Base-by-base conservation (phyloP, 1,284 basidiomycete species). In the Grifola frondosa region DNA sequence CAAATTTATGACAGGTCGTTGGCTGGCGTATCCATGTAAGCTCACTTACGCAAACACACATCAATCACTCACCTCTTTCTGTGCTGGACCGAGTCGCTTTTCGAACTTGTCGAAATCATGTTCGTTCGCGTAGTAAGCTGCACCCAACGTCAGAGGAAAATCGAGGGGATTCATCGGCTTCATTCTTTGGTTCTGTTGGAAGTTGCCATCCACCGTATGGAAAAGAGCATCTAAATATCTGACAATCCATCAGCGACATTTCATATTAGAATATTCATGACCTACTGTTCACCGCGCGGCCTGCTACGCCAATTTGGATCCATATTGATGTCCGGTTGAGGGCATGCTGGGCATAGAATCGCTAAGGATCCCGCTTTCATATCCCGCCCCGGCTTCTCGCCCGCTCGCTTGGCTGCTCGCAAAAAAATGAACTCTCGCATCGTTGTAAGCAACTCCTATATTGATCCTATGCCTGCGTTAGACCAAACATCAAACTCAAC, bases 291-390 rank as follows among this genome's bases (percentile, higher is more conserved):
- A 20, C 13, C 8, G 23, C 13, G 6, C 26, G 20, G 11, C 17
- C 26, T 15, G 11, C 17, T 12, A 16, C 31, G 6, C 46, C 49
- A 52, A 10, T 36, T 24, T 2, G 47, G 41, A 17, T 49, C 37
- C 44, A 54, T 54, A 35, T 54, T 54, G 16, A 49, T 47, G 17
- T 29, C 42, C 6, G 34, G 26, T 17, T 54, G 53, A 9, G 53
- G 53, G 30, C 53, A 52, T 0, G 50, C 38, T 2, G 53, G 50
- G 26, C 50, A 54, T 3, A 34, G 20, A 4, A 45, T 35, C 6
- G 47, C 50, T 26, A 29, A 40, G 44, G 29, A n/a, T n/a, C n/a
- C n/a, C n/a, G n/a, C n/a, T n/a, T n/a, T n/a, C n/a, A n/a, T n/a
- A n/a, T n/a, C n/a, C n/a, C n/a, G n/a, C n/a, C n/a, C n/a, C n/a